These are phyloP conservation scores for Chlorencoelia australis DNA, from an alignment of 2,329 filamentous ascomycete genomes.

Conservation along the genomic window DNA sequence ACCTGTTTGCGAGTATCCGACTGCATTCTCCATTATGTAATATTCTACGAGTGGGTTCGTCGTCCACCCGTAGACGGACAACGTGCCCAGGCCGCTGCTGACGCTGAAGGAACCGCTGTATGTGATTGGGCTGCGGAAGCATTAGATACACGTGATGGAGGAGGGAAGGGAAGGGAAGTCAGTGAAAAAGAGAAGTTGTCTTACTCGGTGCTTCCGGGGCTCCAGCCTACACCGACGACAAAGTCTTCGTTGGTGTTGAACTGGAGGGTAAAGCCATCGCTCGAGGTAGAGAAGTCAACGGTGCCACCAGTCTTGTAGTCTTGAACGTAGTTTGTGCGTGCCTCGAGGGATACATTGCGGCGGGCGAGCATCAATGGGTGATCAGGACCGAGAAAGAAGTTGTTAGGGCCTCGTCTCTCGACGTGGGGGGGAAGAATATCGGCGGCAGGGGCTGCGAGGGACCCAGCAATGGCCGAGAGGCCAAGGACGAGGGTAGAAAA, in stretches of 20 bases:
- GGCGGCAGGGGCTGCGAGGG: conserved; percentile 6
- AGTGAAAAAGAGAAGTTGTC: too few species aligned
- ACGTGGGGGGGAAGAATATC: neutral
- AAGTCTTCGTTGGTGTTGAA: conserved; percentile 11
- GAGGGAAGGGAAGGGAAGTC: neutral
- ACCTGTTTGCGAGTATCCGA: conserved; percentile 37
- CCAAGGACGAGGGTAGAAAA: conserved; percentile 5
- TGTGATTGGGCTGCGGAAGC: conserved; percentile 24
- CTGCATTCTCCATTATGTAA: conserved; percentile 46
- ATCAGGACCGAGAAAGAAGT: conserved; percentile 7
- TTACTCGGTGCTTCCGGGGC: conserved; percentile 7
- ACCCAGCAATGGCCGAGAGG: conserved; percentile 2
- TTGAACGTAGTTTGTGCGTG: conserved; percentile 9
- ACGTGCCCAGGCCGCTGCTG: conserved; percentile 34
- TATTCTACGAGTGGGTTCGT: conserved; percentile 45
- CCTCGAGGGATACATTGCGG: neutral
- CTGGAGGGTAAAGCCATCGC: conserved; percentile 2
- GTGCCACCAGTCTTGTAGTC: conserved; percentile 12
- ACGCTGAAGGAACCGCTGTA: conserved; percentile 31
- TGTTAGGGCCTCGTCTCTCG: conserved; percentile 1
- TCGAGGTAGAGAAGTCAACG: conserved; percentile 5
- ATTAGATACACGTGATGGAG: neutral
- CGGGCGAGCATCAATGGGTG: conserved; percentile 2
- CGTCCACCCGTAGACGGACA: conserved; percentile 48
- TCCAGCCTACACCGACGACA: conserved; percentile 15